Evolutionary conservation across 345 rosid genomes (phyloP).

Genomic region (Eucalyptus tenuipes): DNA sequence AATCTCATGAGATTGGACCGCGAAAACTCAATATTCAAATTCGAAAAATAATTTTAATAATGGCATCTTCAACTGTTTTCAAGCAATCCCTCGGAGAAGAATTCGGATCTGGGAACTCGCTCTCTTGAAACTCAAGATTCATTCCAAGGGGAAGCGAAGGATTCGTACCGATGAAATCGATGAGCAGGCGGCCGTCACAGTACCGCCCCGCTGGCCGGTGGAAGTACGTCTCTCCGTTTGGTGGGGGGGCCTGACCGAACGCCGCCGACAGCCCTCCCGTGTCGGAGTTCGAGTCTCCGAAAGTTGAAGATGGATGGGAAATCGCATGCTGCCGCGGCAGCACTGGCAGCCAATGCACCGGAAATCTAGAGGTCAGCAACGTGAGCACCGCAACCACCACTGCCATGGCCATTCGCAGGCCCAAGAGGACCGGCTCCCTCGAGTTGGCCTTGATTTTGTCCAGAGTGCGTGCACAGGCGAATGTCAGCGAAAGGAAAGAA

Average conservation of each 20-base stretch:
- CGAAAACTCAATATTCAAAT: neutral
- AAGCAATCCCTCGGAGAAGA: neutral
- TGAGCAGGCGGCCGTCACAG: conserved; percentile 50
- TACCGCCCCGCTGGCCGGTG: conserved; percentile 48
- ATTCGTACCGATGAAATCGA: conserved; percentile 52
- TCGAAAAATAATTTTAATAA: neutral
- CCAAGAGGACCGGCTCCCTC: neutral
- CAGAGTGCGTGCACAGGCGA: neutral
- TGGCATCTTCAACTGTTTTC: neutral
- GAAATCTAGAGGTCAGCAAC: neutral
- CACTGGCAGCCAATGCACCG: neutral
- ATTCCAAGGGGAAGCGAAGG: neutral
- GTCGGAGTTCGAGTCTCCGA: conserved; percentile 45
- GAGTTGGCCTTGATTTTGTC: neutral
- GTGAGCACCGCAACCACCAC: neutral
- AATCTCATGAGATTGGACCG: neutral
- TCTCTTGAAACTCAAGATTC: neutral
- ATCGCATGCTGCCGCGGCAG: neutral
- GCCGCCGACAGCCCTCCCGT: conserved; percentile 53
- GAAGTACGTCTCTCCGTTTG: conserved; percentile 53
- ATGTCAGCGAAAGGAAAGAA: neutral
- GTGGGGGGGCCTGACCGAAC: conserved; percentile 44
- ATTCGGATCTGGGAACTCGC: neutral
- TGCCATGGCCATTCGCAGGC: neutral
- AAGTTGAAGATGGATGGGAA: conserved; percentile 37